Percentiles rank a stretch among this genome's conserved stretches.
phyloP scores from a whole-genome alignment of 1,284 basidiomycete species.

The Austroboletus niveus region DNA sequence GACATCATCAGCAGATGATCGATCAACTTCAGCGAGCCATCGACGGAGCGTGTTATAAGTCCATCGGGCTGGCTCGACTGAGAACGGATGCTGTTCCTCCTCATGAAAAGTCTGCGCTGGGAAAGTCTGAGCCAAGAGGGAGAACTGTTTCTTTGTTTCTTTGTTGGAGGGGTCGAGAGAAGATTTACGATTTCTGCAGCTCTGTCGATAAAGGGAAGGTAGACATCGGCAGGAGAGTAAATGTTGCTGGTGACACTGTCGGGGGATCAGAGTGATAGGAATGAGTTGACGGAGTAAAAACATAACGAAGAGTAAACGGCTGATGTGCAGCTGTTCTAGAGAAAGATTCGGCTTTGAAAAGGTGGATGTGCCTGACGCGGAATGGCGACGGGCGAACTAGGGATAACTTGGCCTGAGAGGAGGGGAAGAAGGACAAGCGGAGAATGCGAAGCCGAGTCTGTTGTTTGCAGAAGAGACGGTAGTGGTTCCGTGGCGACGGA shows the following conservation, averaged over 20 bases:
- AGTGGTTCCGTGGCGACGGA: slow-evolving; percentile 31
- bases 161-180: slow-evolving; percentile 30
- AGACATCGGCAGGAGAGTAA: slow-evolving; percentile 69
- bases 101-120: slow-evolving; percentile 31
- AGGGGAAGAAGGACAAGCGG: slow-evolving; percentile 51
- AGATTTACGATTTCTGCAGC: slow-evolving; percentile 57
- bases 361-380: slow-evolving; percentile 24
- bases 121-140: slow-evolving; percentile 32
- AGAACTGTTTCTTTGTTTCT: too few relatives aligned
- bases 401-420: slow-evolving; percentile 48
- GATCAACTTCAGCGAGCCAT: slow-evolving; percentile 61
- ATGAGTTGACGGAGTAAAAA: slow-evolving; percentile 19
- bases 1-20: slow-evolving; percentile 56
- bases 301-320: slow-evolving; percentile 47
- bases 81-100: slow-evolving; percentile 9
- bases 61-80: slow-evolving; percentile 21
- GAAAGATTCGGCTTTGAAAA: slow-evolving; percentile 47
- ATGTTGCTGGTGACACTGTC: slow-evolving; percentile 44
- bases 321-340: slow-evolving; percentile 68
- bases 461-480: slow-evolving; percentile 33
- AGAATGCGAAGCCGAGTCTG: slow-evolving; percentile 65
- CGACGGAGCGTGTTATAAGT: slow-evolving; percentile 18
- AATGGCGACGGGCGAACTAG: slow-evolving; percentile 33
- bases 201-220: slow-evolving; percentile 75
- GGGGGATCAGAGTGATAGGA: slow-evolving; percentile 11